Base-by-base conservation (phyloP, 805 yeast species). In the Cyberlindnera veronae region DNA sequence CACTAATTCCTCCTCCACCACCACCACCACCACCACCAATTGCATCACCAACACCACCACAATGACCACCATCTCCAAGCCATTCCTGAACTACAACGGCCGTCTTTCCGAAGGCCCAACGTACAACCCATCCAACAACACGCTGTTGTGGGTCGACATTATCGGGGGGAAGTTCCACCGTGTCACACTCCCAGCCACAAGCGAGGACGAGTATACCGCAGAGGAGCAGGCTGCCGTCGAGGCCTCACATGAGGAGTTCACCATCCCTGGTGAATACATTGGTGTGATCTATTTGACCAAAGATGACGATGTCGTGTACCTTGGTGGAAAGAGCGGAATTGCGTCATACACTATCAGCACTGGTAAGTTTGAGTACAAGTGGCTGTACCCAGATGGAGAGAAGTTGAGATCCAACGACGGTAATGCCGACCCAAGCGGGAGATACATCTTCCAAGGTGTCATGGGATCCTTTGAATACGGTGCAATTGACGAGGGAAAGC, bases 331-430 rank as follows among this genome's bases (percentile, higher is more conserved):
- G 52, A 63, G 65, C 31, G 96, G 95, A 16, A 68, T 85, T 35
- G 84, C 78, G 11, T 62, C 64, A 30, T 76, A 76, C 26, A 66
- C 72, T 51, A 70, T 84, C 34, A 41, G 39, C 11, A 64, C 68
- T 1, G 50, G 56, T 6, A 40, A 55, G 19, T 71, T 74, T 61
- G 54, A 64, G 26, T 64, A 64, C 39, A 51, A 66, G 28, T 53
- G 58, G 8, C 36, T 63, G 20, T 81, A 72, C 35, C 54, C 62
- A 12, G 53, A 54, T 22, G 44, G 46, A n/a, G 39, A 34, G 17
- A 63, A 61, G 32, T 59, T 74, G 58, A 68, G 89, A 53, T 82
- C 93, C 30, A 89, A 89, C 54, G 97, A 89, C 57, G 96, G 96
- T 0, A 74, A 77, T 33, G 74, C 88, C 29, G 89, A 86, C 44